Base-by-base conservation (phyloP, 2,329 filamentous ascomycete genomes). In the Trichoderma endophyticum region DNA sequence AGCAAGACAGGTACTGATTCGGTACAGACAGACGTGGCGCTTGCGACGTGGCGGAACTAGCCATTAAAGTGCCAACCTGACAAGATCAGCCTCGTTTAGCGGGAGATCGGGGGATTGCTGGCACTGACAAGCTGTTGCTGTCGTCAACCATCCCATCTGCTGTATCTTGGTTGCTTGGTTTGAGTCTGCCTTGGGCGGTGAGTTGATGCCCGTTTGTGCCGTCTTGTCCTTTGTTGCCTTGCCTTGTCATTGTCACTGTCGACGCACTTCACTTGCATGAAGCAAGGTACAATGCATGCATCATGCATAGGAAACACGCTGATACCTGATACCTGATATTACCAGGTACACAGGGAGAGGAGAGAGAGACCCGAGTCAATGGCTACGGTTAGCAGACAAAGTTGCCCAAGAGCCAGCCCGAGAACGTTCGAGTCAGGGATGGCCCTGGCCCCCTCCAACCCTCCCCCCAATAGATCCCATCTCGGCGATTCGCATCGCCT, bases 11-110 rank as follows among this genome's bases (percentile, higher is more conserved):
- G 63, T 66, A 56, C 21, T n/a, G 30, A 6, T 24, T 26, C 0
- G 28, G 63, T 66, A 39, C 59, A 21, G 18, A 26, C 32, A 56
- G 60, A 70, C 60, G 68, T 70, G 68, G 68, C 59, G 59, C 60
- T 64, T 32, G 68, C 68, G 68, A 70, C 68, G 68, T 70, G 68
- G 68, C 68, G 39, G 18, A 57, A 57, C 26, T 54, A 54, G 21
- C 48, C 48, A 24, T 24, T 21, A 54, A 54, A 21, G 48, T 54
- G 48, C 48, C 48, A 54, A 21, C 48, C 18, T 32, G 60, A 30
- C 30, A 34, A 30, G 30, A 62, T 56, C 68, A 70, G 60, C 68
- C 68, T 63, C 59, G 15, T 28, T 28, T 61, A 26, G 66, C 57
- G 65, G 65, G 26, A 69, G 36, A 60, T 59, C n/a, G 18, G 62